Conservation (phyloP, 2,329 filamentous ascomycete species). For the Botrytis byssoidea region DNA sequence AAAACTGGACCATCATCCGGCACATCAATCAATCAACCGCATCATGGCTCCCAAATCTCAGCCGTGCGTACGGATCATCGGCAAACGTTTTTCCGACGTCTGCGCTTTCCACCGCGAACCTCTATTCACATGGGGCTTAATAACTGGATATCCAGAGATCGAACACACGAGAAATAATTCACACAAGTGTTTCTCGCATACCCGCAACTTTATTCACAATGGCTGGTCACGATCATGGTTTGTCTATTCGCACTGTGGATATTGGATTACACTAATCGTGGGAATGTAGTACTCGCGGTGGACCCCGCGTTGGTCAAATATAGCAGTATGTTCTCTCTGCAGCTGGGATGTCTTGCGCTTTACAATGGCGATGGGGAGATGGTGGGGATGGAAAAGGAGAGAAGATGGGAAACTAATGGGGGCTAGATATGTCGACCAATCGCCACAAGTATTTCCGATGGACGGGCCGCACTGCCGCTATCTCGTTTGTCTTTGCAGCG, state of each 20-base stretch:
- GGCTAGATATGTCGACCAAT: conserved; percentile 69
- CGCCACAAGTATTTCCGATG: conserved; percentile 95
- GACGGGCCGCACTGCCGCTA: conserved; percentile 77
- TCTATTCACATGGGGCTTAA: conserved; percentile 17
- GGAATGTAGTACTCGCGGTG: conserved; percentile 34
- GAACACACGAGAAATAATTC: background rate
- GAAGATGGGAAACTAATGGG: background rate
- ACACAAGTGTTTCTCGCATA: conserved; percentile 19
- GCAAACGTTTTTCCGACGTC: conserved; percentile 7
- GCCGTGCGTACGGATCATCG: conserved; percentile 7
- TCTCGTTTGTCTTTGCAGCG: conserved; percentile 75
- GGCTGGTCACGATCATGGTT: conserved; percentile 51
- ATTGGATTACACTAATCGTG: conserved; percentile 24
- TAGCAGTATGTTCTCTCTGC: conserved; percentile 44
- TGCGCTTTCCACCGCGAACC: conserved; percentile 19
- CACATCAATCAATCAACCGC: background rate
- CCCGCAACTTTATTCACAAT: conserved; percentile 40
- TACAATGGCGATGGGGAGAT: background rate
- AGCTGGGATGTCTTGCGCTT: background rate
- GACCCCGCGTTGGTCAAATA: conserved; percentile 55
- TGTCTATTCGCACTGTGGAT: conserved; percentile 25
- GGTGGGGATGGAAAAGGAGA: background rate
- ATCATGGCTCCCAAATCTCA: background rate
- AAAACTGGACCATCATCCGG: background rate
- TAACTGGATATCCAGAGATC: background rate